Evolutionary conservation across 208 protist species (phyloP), one percentile per base, ranked within the genome.

Genomic region (Trypanosoma lewisi): DNA sequence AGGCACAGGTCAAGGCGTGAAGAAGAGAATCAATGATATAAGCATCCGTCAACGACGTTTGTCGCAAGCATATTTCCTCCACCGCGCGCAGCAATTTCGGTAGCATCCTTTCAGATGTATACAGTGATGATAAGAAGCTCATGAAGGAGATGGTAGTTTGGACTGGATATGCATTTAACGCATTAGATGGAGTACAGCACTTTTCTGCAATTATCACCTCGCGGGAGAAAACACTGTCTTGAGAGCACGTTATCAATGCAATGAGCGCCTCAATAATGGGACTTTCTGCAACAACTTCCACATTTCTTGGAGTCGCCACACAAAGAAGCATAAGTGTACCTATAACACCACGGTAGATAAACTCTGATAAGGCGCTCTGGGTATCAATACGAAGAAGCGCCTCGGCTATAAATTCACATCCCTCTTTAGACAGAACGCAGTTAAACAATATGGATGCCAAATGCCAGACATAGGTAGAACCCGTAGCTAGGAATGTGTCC

Each of bases 1-100:
- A 73, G 23, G 76, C 74, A 28, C 54, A 70, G 62, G 66, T 59
- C 25, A 90, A 50, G 9, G 84, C 79, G 59, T 93, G 71, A 27
- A 96, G 72, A 61, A 94, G 57, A 42, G 78, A 75, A 58, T 91
- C 85, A 25, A 94, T 58, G 27, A 93, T 71, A 41, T 86, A 75
- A n/a, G 73, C 70, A 67, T 96, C 90, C 0, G 80, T 87, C 44
- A 81, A 68, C 36, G 76, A 80, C 16, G 70, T 80, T 7, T 71
- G 66, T n/a, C 56, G 63, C 16, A 45, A 28, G 53, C 63, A 70
- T 75, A 93, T 91, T 42, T 77, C 55, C 48, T 81, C 73, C 28
- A 95, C 76, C 25, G 60, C 77, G 41, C 34, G 33, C 72, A 81
- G 71, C 50, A 95, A 67, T 54, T 69, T 61, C 33, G 65, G 52